Percentiles rank a stretch among this genome's conserved stretches.
Evolutionary conservation across 2,329 filamentous ascomycete genomes (phyloP).

Genomic region (Exophiala lecanii-corni): DNA sequence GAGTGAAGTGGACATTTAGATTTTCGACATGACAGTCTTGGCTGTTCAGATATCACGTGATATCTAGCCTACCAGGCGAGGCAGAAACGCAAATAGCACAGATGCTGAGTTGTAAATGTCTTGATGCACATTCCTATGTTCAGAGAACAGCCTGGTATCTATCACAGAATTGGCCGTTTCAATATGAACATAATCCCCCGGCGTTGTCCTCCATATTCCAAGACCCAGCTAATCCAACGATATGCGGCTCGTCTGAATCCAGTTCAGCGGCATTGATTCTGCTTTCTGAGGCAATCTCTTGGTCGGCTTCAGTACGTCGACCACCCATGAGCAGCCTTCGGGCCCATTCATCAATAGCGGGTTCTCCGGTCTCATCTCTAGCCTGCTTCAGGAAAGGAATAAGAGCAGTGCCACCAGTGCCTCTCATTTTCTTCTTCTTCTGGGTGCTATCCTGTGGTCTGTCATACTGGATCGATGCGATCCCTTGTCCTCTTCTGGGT

Average conservation of each 20-base stretch:
- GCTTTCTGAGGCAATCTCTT: constrained; percentile 38
- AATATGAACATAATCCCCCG: constrained; percentile 56
- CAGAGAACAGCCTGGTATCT: too few relatives aligned
- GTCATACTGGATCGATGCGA: constrained; percentile 35
- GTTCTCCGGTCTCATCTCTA: constrained; percentile 90
- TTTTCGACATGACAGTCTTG: too few relatives aligned
- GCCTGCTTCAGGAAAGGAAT: constrained; percentile 97
- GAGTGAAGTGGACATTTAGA: too few relatives aligned
- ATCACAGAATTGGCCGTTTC: constrained; percentile 17
- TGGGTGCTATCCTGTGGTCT: constrained; percentile 16
- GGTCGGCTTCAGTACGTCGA: constrained; percentile 39
- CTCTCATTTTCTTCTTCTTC: constrained; percentile 61
- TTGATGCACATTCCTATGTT: too few relatives aligned
- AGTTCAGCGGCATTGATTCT: constrained; percentile 30
- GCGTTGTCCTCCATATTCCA: constrained; percentile 88
- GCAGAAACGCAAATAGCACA: too few relatives aligned
- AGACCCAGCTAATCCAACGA: constrained; percentile 71
- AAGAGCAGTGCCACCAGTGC: constrained; percentile 87
- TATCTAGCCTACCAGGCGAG: too few relatives aligned
- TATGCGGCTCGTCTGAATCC: constrained; percentile 49
- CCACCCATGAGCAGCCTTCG: constrained; percentile 54
- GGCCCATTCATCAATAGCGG: constrained; percentile 69
- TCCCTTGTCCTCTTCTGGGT: constrained; percentile 20
- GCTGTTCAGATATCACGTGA: too few relatives aligned
- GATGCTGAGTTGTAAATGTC: too few relatives aligned